Conservation (phyloP, 148 eudicot species). For the Cornus controversa region DNA sequence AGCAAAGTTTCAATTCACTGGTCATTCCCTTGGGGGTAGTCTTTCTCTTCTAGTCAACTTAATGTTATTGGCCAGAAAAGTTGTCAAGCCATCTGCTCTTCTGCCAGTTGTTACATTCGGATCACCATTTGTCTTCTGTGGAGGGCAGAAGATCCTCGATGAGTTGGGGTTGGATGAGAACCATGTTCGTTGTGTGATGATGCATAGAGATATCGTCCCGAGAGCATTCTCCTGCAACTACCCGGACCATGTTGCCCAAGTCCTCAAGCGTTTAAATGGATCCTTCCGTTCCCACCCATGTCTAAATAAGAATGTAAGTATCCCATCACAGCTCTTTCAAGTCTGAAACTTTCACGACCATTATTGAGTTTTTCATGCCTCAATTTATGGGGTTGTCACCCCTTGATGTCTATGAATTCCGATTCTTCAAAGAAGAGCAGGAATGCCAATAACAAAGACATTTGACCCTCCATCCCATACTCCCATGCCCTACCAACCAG, state of each 20-base stretch:
- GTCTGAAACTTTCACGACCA: too few relatives aligned
- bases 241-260: constrained; percentile 59
- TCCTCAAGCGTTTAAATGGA: constrained; percentile 64
- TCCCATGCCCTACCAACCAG: too few relatives aligned
- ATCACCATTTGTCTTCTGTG: constrained; percentile 81
- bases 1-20: constrained; percentile 77
- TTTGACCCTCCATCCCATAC: too few relatives aligned
- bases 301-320: constrained; percentile 66
- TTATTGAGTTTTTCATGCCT: too few relatives aligned
- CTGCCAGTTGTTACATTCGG: constrained; percentile 77
- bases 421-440: too few relatives aligned
- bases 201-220: constrained; percentile 94
- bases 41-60: constrained; percentile 69
- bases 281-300: constrained; percentile 75
- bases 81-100: constrained; percentile 48
- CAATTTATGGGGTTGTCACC: too few relatives aligned
- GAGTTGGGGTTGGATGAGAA: constrained; percentile 56
- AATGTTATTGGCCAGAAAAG: constrained; percentile 61
- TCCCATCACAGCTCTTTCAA: not conserved
- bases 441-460: too few relatives aligned
- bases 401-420: too few relatives aligned
- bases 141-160: constrained; percentile 58
- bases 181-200: constrained; percentile 62
- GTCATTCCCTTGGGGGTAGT: constrained; percentile 90
- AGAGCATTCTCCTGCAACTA: constrained; percentile 88